Base-by-base conservation (phyloP, 495 filamentous ascomycete species). In the Elaphomyces granulatus region DNA sequence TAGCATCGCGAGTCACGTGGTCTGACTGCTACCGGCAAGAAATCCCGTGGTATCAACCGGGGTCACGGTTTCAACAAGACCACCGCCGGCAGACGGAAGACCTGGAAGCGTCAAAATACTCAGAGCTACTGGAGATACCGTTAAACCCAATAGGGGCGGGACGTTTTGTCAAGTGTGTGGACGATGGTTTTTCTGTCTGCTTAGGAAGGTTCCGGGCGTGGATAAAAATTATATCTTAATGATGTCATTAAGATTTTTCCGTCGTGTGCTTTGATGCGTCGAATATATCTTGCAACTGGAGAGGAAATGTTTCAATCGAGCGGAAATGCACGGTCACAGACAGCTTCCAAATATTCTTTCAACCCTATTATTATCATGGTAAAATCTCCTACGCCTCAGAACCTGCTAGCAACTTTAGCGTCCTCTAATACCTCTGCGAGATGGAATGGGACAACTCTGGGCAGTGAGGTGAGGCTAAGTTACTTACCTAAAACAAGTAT, bases 91-190 rank as follows among this genome's bases (percentile, higher is more conserved):
- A 77, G 90, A 57, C 81, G 92, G 70, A 93, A 96, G 83, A 96
- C 87, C 61, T 99, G 90, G 90, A 93, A 93, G 83, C 75, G 81
- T 64, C 87, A 88, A 78, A 95, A 95, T 81, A 98, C 90, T 64
- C 77, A 88, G 62, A 85, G 77, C 61, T 81, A 88, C 63, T 93
- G 86, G 83, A 71, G 84, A 56, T 93, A 90, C 68, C 66, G 74
- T 54, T 78, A 77, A 58, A 58, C 48, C 60, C 50, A 46, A 36
- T 46, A 41, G 38, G 38, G 19, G 8, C 16, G 47, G 60, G 54
- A 47, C 45, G 50, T 61, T 49, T 63, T 55, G 55, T 53, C 40
- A 51, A 37, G 51, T 51, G 6, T 28, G 23, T 28, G 23, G 23
- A 28, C n/a, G n/a, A n/a, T n/a, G n/a, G 23, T 28, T 6, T 28